Conservation (phyloP, 1,284 basidiomycete genomes). For the Microbotryum silenes-acaulis region DNA sequence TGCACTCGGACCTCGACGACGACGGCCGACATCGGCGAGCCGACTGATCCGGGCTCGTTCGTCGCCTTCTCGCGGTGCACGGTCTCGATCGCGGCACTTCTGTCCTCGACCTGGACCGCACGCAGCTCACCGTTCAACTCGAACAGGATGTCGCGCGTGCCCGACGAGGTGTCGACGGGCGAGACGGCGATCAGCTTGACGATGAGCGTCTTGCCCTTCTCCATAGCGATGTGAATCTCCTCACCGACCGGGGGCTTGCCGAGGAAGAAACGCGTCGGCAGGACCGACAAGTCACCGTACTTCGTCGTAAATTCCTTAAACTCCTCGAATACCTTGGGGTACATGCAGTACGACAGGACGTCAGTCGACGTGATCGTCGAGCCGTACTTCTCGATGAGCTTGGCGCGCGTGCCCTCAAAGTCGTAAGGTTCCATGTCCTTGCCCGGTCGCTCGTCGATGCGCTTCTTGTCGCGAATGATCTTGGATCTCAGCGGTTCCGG, state of each 20-base stretch:
- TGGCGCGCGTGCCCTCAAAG: conserved; percentile 85
- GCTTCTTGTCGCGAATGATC: conserved; percentile 87
- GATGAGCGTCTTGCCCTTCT: conserved; percentile 94
- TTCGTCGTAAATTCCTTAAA: conserved; percentile 90
- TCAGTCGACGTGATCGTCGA: conserved; percentile 87
- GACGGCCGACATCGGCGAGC: conserved; percentile 66
- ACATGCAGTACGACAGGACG: conserved; percentile 93
- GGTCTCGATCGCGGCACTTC: conserved; percentile 89
- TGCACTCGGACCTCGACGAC: conserved; percentile 96
- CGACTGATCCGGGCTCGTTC: conserved; percentile 86
- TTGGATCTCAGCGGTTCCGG: conserved; percentile 87
- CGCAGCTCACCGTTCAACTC: conserved; percentile 90
- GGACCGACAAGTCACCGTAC: conserved; percentile 90
- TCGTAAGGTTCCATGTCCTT: conserved; percentile 77
- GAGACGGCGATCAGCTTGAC: conserved; percentile 93
- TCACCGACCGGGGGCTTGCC: conserved; percentile 84
- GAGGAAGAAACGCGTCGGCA: conserved; percentile 96
- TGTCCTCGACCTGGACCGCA: conserved; percentile 88
- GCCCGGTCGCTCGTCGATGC: conserved; percentile 90
- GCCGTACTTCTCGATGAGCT: conserved; percentile 87
- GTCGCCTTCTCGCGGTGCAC: conserved; percentile 90
- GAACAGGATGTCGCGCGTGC: conserved; percentile 95
- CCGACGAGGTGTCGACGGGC: conserved; percentile 80
- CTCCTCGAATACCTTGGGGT: conserved; percentile 95
- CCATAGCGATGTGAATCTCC: conserved; percentile 94